Percentiles rank a stretch among this genome's conserved stretches.
These are phyloP conservation scores for Grigorovia yakushimaensis DNA, from an alignment of 805 yeast genomes.

Conservation along the genomic window DNA sequence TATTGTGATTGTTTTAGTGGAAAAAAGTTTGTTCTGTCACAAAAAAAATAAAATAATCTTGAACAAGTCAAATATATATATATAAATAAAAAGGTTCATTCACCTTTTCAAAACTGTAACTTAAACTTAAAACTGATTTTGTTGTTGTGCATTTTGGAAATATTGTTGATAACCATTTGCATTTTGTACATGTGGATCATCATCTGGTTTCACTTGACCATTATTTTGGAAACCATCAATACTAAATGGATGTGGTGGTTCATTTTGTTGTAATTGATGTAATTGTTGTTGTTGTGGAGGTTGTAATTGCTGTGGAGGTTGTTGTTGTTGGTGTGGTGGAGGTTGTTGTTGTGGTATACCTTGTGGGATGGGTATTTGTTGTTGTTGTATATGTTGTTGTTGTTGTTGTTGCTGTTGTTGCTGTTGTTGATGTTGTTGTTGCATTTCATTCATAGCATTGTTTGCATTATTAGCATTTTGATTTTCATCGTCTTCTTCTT, in stretches of 20 bases:
- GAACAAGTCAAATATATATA: no score
- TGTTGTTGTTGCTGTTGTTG: slow-evolving; percentile 1
- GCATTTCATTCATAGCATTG: slow-evolving; percentile 1
- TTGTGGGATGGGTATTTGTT: slow-evolving; percentile 1
- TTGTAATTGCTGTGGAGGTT: slow-evolving; percentile 7
- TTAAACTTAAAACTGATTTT: slow-evolving; percentile 32
- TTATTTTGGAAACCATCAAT: slow-evolving; percentile 12
- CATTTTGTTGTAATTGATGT: slow-evolving; percentile 1
- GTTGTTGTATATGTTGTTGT: slow-evolving; percentile 3
- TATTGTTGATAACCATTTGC: slow-evolving; percentile 42
- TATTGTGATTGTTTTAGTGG: no score
- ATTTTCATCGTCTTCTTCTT: slow-evolving; percentile 51
- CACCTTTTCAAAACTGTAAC: no score
- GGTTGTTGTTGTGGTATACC: slow-evolving; percentile 2
- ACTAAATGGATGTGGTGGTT: slow-evolving; percentile 30
- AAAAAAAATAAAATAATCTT: no score
- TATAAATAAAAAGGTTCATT: neutral
- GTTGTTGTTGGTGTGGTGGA: slow-evolving; percentile 8
- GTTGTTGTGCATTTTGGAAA: slow-evolving; percentile 48
- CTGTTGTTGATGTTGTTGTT: neutral
- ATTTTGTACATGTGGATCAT: neutral
- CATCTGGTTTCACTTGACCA: neutral
- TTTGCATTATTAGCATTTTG: slow-evolving; percentile 26
- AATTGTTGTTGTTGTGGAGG: neutral
- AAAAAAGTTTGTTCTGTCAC: no score